These are phyloP conservation scores for Parmelia sp. DNA, from an alignment of 495 filamentous ascomycete genomes.

Conservation along the genomic window DNA sequence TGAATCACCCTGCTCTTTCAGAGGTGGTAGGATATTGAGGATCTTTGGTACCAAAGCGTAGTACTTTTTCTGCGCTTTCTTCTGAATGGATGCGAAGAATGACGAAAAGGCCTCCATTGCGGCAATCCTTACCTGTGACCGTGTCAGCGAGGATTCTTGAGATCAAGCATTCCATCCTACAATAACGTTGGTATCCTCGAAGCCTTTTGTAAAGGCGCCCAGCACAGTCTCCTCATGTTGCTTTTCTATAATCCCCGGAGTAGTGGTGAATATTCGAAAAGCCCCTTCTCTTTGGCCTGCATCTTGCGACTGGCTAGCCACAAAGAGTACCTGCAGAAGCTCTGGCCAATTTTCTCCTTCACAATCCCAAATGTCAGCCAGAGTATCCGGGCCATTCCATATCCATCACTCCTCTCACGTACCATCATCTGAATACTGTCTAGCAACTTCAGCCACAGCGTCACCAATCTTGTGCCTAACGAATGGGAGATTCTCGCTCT, in stretches of 20 bases:
- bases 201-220: conserved; percentile 78
- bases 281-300: conserved; percentile 78
- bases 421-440: conserved; percentile 91
- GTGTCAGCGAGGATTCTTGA: conserved; percentile 11
- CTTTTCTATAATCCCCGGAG: conserved; percentile 92
- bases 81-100: conserved; percentile 84
- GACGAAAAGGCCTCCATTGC: conserved; percentile 96
- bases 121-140: conserved; percentile 67
- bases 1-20: conserved; percentile 83
- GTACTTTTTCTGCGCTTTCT: conserved; percentile 82
- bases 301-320: conserved; percentile 76
- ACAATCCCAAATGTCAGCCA: conserved; percentile 16
- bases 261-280: conserved; percentile 90
- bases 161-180: conserved; percentile 42
- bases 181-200: conserved; percentile 76
- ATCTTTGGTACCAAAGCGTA: conserved; percentile 78
- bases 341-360: conserved; percentile 85
- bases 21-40: conserved; percentile 84
- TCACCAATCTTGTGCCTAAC: conserved; percentile 95
- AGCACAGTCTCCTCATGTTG: conserved; percentile 85
- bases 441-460: conserved; percentile 87
- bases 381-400: neutral
- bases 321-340: conserved; percentile 76
- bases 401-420: conserved; percentile 31
- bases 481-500: conserved; percentile 57